Base-by-base conservation (phyloP, 2,329 filamentous ascomycete species). In the Pseudogymnoascus sp. region DNA sequence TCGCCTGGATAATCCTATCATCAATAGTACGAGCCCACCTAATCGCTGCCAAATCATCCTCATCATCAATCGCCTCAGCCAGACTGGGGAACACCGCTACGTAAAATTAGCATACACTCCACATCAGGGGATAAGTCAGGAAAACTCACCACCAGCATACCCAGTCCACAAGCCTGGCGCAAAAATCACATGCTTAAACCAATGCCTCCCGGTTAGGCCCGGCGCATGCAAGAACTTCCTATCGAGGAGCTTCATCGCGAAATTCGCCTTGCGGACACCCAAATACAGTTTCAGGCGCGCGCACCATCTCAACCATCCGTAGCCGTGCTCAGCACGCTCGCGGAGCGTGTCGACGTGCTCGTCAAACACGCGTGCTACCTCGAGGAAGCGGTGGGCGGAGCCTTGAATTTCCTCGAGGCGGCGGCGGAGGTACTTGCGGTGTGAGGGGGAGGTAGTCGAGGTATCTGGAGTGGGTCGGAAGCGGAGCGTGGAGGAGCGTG, bases 121-220 rank as follows among this genome's bases (percentile, higher is more conserved):
- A 40, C 26, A 19, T 35, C 6, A 26, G 6, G n/a, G 81, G n/a
- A 88, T 74, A 1, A 15, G 13, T 5, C 85, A 84, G 1, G 86
- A 85, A 68, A 84, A 88, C 7, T 85, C 86, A 3, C 82, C 85
- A 2, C 92, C 93, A 0, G 91, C 80, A 75, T 97, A 97, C 0
- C 93, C 93, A 0, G 91, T 96, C 91, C 92, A 96, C 59, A 93
- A 74, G 0, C 93, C 93, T 0, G 93, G 93, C 1, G 93, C 93
- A 75, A 96, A 97, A 1, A 97, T 89, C 2, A 96, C 88, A 71
- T 97, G 93, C 78, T 97, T 97, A 79, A 93, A 97, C 92, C 92
- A 97, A 23, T 79, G 79, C 65, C 93, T 80, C 1, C 86, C 85
- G 73, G 96, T 93, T 19, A 97, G 77, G 0, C 93, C 93, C 2